Conservation (phyloP, 1,139 yeast species). For the Candida sanyaensis region DNA sequence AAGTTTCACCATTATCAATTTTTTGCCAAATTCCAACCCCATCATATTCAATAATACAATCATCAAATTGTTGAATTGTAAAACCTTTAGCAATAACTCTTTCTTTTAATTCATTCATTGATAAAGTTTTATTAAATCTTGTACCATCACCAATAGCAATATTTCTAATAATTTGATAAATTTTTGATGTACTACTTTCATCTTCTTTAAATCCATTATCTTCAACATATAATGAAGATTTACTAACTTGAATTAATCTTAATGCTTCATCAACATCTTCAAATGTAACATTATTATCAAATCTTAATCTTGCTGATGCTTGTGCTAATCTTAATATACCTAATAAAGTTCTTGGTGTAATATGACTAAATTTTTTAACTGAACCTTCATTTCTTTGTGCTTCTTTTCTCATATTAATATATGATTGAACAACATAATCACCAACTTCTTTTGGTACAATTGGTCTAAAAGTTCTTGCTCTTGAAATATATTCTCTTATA, state of each 20-base stretch:
- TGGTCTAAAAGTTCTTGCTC: slow-evolving; percentile 86
- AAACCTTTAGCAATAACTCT: slow-evolving; percentile 83
- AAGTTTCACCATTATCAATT: slow-evolving; percentile 63
- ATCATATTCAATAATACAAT: slow-evolving; percentile 74
- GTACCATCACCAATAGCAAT: slow-evolving; percentile 53
- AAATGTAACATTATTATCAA: slow-evolving; percentile 65
- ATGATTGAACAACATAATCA: slow-evolving; percentile 83
- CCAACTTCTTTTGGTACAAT: slow-evolving; percentile 84
- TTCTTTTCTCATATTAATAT: slow-evolving; percentile 90
- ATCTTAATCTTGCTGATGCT: slow-evolving; percentile 89
- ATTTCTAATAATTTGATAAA: slow-evolving; percentile 59
- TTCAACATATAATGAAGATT: slow-evolving; percentile 70
- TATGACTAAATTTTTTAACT: slow-evolving; percentile 77
- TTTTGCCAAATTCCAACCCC: slow-evolving; percentile 76
- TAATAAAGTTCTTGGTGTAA: slow-evolving; percentile 91
- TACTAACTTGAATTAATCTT: slow-evolving; percentile 81
- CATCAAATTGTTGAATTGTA: slow-evolving; percentile 75
- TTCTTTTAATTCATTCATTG: slow-evolving; percentile 61
- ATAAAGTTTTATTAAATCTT: slow-evolving; percentile 39
- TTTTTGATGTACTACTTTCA: slow-evolving; percentile 54
- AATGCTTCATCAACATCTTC: slow-evolving; percentile 96
- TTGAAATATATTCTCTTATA: slow-evolving; percentile 84
- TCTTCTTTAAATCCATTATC: slow-evolving; percentile 53
- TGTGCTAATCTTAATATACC: slow-evolving; percentile 93
- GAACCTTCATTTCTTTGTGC: slow-evolving; percentile 80